phyloP scores from a whole-genome alignment of 2,329 filamentous ascomycete species.

The Colletotrichum phormii region DNA sequence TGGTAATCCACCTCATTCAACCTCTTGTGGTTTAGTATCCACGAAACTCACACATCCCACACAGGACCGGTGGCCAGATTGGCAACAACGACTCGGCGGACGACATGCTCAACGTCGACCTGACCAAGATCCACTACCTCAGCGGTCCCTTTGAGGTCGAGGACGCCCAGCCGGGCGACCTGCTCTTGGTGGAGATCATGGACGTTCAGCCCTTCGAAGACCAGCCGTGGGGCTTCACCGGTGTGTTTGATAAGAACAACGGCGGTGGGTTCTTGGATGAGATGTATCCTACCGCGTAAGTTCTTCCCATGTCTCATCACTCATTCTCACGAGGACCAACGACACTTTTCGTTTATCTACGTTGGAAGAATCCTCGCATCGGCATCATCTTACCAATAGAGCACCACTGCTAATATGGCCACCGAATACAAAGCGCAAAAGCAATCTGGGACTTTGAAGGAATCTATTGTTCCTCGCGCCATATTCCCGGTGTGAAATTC shows the following conservation, averaged over 20 bases:
- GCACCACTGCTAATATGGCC: background rate
- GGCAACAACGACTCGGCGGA: slow-evolving; percentile 91
- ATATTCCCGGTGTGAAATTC: slow-evolving; percentile 89
- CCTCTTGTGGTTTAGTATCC: background rate
- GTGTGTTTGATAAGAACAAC: slow-evolving; percentile 82
- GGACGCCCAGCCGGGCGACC: slow-evolving; percentile 84
- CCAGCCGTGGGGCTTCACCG: slow-evolving; percentile 90
- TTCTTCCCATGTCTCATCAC: slow-evolving; percentile 4
- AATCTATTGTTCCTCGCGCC: slow-evolving; percentile 81
- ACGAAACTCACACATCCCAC: slow-evolving; percentile 29
- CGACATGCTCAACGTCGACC: slow-evolving; percentile 85
- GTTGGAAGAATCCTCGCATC: too few species aligned
- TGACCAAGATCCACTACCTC: slow-evolving; percentile 88
- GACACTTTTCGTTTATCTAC: background rate
- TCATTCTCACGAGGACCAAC: background rate
- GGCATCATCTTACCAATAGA: background rate
- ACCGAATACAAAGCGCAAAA: slow-evolving; percentile 55
- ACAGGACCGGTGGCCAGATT: slow-evolving; percentile 81
- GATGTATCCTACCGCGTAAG: slow-evolving; percentile 83
- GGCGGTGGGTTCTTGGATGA: slow-evolving; percentile 92
- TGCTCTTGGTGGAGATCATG: slow-evolving; percentile 89
- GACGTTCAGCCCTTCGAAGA: slow-evolving; percentile 91
- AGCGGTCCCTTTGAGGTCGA: slow-evolving; percentile 91
- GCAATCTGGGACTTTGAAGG: slow-evolving; percentile 70
- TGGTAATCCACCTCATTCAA: slow-evolving; percentile 60